Evolutionary conservation across 305 asterid genomes (phyloP).

Genomic region (Lippia alba): DNA sequence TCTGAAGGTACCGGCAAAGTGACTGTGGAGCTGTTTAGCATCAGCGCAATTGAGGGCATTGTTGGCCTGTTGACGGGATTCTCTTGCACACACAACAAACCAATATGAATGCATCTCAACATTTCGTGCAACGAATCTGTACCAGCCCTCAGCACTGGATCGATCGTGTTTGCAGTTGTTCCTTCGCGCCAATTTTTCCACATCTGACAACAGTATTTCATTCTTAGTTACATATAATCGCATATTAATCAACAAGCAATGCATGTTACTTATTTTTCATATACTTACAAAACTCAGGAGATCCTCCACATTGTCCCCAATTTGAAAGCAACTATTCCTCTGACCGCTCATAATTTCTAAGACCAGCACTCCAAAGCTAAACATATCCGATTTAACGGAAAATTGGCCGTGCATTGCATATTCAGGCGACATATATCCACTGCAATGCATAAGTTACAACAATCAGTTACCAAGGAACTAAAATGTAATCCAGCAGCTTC

Average conservation of each 20-base stretch:
- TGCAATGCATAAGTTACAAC: constrained; percentile 2
- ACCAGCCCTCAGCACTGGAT: constrained; percentile 9
- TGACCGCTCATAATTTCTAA: constrained; percentile 42
- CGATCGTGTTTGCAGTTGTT: constrained; percentile 13
- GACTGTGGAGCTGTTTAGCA: constrained; percentile 31
- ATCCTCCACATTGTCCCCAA: constrained; percentile 31
- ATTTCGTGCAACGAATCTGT: constrained; percentile 3
- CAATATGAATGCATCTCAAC: constrained; percentile 40
- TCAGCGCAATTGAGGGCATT: constrained; percentile 32
- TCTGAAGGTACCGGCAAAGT: constrained; percentile 20
- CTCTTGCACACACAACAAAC: constrained; percentile 37
- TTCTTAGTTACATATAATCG: background rate
- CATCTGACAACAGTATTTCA: constrained; percentile 23
- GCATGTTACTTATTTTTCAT: background rate
- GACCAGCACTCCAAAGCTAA: constrained; percentile 46
- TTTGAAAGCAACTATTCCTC: background rate
- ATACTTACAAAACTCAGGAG: constrained; percentile 39
- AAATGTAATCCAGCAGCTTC: background rate
- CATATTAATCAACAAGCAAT: background rate
- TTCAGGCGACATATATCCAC: constrained; percentile 52
- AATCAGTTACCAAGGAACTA: background rate
- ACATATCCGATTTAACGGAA: constrained; percentile 44
- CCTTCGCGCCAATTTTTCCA: constrained; percentile 43
- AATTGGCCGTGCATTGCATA: constrained; percentile 40
- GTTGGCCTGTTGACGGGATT: constrained; percentile 32